Base-by-base conservation (phyloP, 768 basidiomycete species). In the Lentinula lateritia region DNA sequence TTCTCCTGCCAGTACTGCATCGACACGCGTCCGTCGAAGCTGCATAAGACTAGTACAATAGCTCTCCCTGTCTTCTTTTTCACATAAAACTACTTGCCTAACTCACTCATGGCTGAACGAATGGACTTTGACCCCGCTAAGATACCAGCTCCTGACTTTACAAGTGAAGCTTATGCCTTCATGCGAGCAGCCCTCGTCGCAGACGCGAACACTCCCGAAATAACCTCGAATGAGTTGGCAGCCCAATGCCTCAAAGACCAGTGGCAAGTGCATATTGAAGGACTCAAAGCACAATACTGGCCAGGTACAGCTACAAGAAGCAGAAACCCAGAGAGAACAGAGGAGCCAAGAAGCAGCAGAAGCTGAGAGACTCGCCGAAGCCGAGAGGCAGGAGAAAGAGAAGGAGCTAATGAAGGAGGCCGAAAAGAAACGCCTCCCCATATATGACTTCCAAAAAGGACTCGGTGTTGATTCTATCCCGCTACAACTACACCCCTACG, bases 371-470 rank as follows among this genome's bases (percentile, higher is more conserved):
- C n/a, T n/a, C n/a, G n/a, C n/a, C n/a, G n/a, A n/a, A n/a, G n/a
- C n/a, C n/a, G n/a, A n/a, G 66, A 63, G 2, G 70, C 68, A 62
- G 69, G 69, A 38, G 70, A 73, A 62, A 62, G 66, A 38, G 67
- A 68, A 62, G 23, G 23, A 23, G 59, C 43, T 50, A 58, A 64
- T 46, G 72, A 71, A 63, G 70, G 63, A 65, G 32, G 62, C 57
- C 57, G 66, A 61, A 61, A 61, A 61, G 54, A 66, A 58, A 58
- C 20, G 61, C 8, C 18, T 34, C 16, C 23, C 41, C 6, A 18
- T 62, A 4, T 45, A 57, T 28, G 28, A 28, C 8, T 57, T 62
- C 39, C 32, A 46, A 2, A 15, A 3, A 23, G 36, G 35, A 0
- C 13, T 20, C 16, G 54, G 48, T 4, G 48, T 62, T 2, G 7